A percentile compares a stretch with the other conserved stretches of the same genome.
Evolutionary conservation across 371 early-diverging fungal species (phyloP).

Genomic region (Saksenaea vasiformis): DNA sequence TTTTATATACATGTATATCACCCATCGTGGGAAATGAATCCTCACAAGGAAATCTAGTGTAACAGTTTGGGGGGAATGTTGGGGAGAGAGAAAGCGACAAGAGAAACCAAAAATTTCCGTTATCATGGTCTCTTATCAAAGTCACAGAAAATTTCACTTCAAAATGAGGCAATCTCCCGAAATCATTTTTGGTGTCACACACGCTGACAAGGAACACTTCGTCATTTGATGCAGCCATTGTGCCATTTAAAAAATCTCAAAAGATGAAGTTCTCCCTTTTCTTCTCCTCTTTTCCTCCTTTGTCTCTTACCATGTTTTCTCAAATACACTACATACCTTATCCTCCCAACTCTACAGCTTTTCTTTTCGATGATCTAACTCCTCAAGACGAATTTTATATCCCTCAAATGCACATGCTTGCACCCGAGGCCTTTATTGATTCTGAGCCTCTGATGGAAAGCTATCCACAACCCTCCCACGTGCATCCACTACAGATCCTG

Average conservation of each 20-base stretch:
- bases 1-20: neutral
- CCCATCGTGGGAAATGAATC: neutral
- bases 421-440: conserved; percentile 1
- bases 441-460: neutral
- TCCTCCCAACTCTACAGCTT: neutral
- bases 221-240: conserved; percentile 42
- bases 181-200: conserved; percentile 32
- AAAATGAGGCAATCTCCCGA: conserved; percentile 19
- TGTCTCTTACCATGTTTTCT: conserved; percentile 7
- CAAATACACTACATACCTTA: neutral
- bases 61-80: neutral
- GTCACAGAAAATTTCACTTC: conserved; percentile 3
- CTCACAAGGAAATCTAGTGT: neutral
- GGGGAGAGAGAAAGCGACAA: neutral
- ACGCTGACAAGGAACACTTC: conserved; percentile 39
- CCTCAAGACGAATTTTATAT: neutral
- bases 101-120: neutral
- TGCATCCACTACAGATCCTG: conserved; percentile 24
- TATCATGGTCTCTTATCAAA: neutral
- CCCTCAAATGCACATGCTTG: conserved; percentile 1
- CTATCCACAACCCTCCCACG: conserved; percentile 13
- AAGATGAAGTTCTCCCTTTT: conserved; percentile 3
- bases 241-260: conserved; percentile 21
- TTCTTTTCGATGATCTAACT: neutral
- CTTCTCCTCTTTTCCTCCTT: conserved; percentile 11